phyloP scores from a whole-genome alignment of 2,329 filamentous ascomycete genomes.

The Neonectria coccinea region DNA sequence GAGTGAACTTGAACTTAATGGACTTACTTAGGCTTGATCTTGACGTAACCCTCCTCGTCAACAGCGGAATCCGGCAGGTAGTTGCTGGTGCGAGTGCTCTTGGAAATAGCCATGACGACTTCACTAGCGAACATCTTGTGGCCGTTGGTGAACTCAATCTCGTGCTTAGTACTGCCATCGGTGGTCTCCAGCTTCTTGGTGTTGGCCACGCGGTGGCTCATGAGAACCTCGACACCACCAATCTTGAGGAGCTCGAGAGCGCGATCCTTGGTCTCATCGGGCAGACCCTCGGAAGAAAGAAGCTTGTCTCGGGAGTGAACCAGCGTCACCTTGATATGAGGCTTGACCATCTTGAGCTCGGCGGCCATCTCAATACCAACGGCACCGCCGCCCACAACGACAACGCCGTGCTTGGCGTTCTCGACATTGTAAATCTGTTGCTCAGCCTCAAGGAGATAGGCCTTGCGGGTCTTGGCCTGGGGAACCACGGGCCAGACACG shows the following conservation, averaged over 20 bases:
- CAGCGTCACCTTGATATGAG: constrained; percentile 74
- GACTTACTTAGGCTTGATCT: constrained; percentile 66
- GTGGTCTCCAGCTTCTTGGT: constrained; percentile 59
- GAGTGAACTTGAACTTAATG: constrained; percentile 2
- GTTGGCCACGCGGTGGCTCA: constrained; percentile 68
- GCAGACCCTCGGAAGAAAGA: constrained; percentile 78
- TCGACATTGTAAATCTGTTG: constrained; percentile 68
- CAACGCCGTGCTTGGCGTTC: constrained; percentile 67
- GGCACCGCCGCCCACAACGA: constrained; percentile 81
- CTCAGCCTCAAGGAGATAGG: constrained; percentile 72
- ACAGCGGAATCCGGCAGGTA: constrained; percentile 71
- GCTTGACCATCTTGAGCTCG: constrained; percentile 77
- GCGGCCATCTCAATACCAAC: constrained; percentile 87
- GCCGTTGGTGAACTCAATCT: constrained; percentile 71
- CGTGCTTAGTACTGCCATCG: constrained; percentile 56
- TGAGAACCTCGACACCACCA: constrained; percentile 72
- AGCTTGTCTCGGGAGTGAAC: constrained; percentile 78
- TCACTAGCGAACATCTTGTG: constrained; percentile 69
- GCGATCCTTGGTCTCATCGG: constrained; percentile 74
- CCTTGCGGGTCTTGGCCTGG: constrained; percentile 69
- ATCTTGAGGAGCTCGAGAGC: constrained; percentile 70
- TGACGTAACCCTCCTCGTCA: constrained; percentile 74
- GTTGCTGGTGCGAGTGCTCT: constrained; percentile 69
- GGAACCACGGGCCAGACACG: constrained; percentile 80
- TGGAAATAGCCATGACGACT: constrained; percentile 77